Percentiles rank a stretch among this genome's conserved stretches.
These are phyloP conservation scores for Madurella fahalii DNA, from an alignment of 2,329 filamentous ascomycete genomes.

Conservation along the genomic window DNA sequence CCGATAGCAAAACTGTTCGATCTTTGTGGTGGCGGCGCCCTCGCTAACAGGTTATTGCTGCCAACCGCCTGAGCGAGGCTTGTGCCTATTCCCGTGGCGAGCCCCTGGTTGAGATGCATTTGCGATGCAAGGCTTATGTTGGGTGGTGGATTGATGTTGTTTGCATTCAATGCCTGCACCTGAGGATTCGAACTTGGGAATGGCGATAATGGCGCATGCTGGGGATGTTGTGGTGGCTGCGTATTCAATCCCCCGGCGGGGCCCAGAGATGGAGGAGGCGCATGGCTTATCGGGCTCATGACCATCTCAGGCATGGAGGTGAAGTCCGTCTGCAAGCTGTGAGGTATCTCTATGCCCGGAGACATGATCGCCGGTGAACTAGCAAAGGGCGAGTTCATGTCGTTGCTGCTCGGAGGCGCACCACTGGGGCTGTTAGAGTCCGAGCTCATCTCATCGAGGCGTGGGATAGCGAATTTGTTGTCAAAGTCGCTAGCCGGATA, in stretches of 20 bases:
- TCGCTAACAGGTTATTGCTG: slow-evolving; percentile 30
- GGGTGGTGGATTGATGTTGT: slow-evolving; percentile 31
- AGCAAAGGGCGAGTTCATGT: slow-evolving; percentile 49
- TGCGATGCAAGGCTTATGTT: slow-evolving; percentile 33
- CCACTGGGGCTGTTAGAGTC: slow-evolving; percentile 36
- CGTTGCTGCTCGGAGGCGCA: slow-evolving; percentile 32
- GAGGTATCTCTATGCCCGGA: slow-evolving; percentile 47
- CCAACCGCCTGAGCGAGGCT: slow-evolving; percentile 16
- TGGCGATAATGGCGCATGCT: slow-evolving; percentile 33
- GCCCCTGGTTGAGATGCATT: slow-evolving; percentile 28
- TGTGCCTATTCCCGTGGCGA: slow-evolving; percentile 23
- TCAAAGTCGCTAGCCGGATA: slow-evolving; percentile 46
- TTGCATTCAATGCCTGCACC: slow-evolving; percentile 33
- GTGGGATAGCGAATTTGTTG: slow-evolving; percentile 42
- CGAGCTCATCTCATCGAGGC: slow-evolving; percentile 38
- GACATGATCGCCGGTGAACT: slow-evolving; percentile 53
- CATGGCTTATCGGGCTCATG: slow-evolving; percentile 46
- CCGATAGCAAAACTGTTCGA: slow-evolving; percentile 39
- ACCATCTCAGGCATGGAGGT: slow-evolving; percentile 51
- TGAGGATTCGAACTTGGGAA: slow-evolving; percentile 33
- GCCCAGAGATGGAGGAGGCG: slow-evolving; percentile 24
- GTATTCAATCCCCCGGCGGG: slow-evolving; percentile 23
- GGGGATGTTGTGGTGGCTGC: slow-evolving; percentile 24
- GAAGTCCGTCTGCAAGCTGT: slow-evolving; percentile 41
- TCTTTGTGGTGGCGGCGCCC: slow-evolving; percentile 34